phyloP scores from a whole-genome alignment of 345 rosid genomes.

The Cardamine occulta region DNA sequence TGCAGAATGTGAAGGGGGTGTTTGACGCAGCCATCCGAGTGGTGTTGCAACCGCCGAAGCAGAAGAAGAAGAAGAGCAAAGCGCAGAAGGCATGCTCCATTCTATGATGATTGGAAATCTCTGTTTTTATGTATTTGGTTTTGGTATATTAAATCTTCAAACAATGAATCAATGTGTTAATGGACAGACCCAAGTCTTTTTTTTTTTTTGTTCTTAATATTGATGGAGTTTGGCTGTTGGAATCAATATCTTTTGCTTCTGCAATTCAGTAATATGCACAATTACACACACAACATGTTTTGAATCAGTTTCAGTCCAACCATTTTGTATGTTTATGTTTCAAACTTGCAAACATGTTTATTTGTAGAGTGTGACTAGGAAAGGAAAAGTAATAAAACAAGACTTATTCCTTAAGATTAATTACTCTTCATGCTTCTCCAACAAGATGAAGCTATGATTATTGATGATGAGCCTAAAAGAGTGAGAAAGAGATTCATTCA shows the following conservation, averaged over 20 bases:
- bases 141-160: constrained; percentile 28
- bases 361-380: neutral
- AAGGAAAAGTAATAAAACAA: constrained; percentile 20
- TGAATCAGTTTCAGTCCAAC: neutral
- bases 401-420: constrained; percentile 8
- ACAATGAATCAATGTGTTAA: constrained; percentile 31
- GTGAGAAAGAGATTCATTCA: constrained; percentile 21
- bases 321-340: neutral
- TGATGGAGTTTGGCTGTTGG: constrained; percentile 15
- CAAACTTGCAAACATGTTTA: constrained; percentile 28
- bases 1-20: constrained; percentile 89
- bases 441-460: constrained; percentile 19
- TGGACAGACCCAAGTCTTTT: constrained; percentile 30
- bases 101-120: constrained; percentile 53
- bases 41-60: constrained; percentile 94
- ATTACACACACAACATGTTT: neutral
- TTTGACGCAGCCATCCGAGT: constrained; percentile 93
- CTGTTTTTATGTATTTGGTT: constrained; percentile 27
- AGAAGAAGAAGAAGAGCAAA: constrained; percentile 86
- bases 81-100: constrained; percentile 90
- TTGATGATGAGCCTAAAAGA: constrained; percentile 18
- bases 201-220: constrained; percentile 29
- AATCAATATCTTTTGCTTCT: constrained; percentile 24
- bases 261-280: neutral
- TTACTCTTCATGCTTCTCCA: neutral